A percentile compares a stretch with the other conserved stretches of the same genome.
Conservation (phyloP, 352 stramenopile species). For the Globisporangium canariense region DNA sequence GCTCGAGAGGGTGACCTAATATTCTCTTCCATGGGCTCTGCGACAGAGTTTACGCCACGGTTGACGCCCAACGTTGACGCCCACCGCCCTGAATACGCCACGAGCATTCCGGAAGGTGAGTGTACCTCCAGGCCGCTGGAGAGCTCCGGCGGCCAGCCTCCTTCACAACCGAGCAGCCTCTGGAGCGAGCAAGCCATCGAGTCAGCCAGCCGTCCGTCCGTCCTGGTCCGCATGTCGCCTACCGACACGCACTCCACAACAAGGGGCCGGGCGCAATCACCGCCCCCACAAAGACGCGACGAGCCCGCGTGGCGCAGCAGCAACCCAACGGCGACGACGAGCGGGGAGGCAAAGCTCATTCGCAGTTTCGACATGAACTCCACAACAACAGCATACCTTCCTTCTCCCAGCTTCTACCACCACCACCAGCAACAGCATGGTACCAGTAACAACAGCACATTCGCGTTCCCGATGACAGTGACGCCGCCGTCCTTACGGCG, state of each 20-base stretch:
- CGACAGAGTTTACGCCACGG: slow-evolving; percentile 4
- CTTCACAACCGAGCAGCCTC: neutral
- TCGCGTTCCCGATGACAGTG: neutral
- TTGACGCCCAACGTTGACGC: slow-evolving; percentile 2
- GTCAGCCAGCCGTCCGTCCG: neutral
- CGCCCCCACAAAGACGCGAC: slow-evolving; percentile 1
- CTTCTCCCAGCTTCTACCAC: too few relatives aligned
- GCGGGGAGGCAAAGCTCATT: neutral
- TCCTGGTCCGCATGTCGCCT: neutral
- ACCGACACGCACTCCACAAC: neutral
- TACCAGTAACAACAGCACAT: neutral
- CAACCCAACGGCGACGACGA: neutral
- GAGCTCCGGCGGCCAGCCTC: neutral
- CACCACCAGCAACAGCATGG: slow-evolving; percentile 6
- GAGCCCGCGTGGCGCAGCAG: neutral
- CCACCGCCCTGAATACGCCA: neutral
- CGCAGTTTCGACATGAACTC: slow-evolving; percentile 1
- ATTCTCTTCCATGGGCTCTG: neutral
- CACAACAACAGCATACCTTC: neutral
- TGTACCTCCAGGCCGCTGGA: neutral
- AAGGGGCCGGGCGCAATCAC: neutral
- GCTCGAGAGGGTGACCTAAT: neutral
- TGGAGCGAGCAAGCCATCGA: neutral
- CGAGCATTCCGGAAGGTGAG: neutral
- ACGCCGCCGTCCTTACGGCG: neutral